Evolutionary conservation across 345 rosid genomes (phyloP), one percentile per base, ranked within the genome.

Genomic region (Jatropha curcas): DNA sequence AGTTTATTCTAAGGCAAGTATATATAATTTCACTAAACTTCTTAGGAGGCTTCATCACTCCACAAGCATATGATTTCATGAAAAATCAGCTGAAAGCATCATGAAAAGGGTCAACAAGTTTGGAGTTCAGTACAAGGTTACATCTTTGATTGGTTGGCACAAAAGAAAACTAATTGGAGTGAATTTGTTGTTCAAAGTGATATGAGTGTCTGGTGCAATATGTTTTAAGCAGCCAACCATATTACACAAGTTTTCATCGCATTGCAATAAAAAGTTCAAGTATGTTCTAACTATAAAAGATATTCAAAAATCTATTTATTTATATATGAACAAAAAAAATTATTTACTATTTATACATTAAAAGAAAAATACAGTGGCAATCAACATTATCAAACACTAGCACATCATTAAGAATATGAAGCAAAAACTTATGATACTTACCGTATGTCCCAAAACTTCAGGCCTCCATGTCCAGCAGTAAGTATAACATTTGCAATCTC

Each of bases 371-470:
- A 25, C 33, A n/a, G n/a, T n/a, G n/a, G n/a, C n/a, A n/a, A n/a
- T n/a, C n/a, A 31, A 4, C 31, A 43, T 2, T 41, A 12, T 20
- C 74, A 20, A 51, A 22, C 12, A 28, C 27, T 53, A 25, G n/a
- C 34, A 58, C 55, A 13, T 24, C 72, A 45, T 35, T 46, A 24
- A 69, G 68, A 72, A 73, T 39, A 35, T 22, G 34, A 63, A 65
- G 48, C 6, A 45, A 66, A 33, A 57, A 75, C 35, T 28, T 34
- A 68, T 52, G n/a, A 68, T 52, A 66, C 62, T 68, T 80, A 95
- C 98, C 92, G 91, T 71, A 91, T 70, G 81, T 95, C 99, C 99
- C 96, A 91, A 81, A 95, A 92, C 83, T 95, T 95, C 25, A 89
- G 77, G 68, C 90, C 92, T 77, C 86, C 89, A 79, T 89, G 94